Evolutionary conservation across 2,329 filamentous ascomycete species (phyloP).

Genomic region (Calonectria pauciramosa): DNA sequence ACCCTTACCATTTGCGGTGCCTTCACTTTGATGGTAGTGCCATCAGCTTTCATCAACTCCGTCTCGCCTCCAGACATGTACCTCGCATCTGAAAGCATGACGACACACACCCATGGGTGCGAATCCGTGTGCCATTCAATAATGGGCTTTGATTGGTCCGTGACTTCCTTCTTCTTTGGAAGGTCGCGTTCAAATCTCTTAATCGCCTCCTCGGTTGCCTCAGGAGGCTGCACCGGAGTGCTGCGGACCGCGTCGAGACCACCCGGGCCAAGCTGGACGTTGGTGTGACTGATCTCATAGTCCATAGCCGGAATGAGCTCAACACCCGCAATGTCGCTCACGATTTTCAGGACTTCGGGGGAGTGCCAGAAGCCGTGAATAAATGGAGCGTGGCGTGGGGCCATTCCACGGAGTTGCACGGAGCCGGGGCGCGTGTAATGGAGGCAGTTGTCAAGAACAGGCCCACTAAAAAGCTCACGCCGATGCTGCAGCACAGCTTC

Average conservation of each 20-base stretch:
- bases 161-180: constrained; percentile 28
- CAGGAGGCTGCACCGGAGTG: constrained; percentile 45
- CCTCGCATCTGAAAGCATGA: constrained; percentile 63
- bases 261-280: constrained; percentile 54
- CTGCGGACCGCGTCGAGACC: constrained; percentile 37
- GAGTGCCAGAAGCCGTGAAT: constrained; percentile 64
- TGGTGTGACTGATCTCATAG: constrained; percentile 71
- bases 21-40: constrained; percentile 42
- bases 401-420: constrained; percentile 48
- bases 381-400: constrained; percentile 48
- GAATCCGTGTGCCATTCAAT: constrained; percentile 64
- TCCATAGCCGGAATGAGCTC: constrained; percentile 69
- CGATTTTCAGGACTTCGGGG: constrained; percentile 64
- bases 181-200: constrained; percentile 34
- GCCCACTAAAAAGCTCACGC: constrained; percentile 38
- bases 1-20: constrained; percentile 42
- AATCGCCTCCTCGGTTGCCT: constrained; percentile 38
- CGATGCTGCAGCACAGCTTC: constrained; percentile 41
- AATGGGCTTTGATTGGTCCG: constrained; percentile 37
- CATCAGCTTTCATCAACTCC: constrained; percentile 41
- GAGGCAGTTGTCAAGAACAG: constrained; percentile 49
- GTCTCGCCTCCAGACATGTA: constrained; percentile 60
- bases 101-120: constrained; percentile 65
- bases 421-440: constrained; percentile 45
- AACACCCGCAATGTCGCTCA: constrained; percentile 70